Evolutionary conservation across 371 early-diverging fungal species (phyloP), one percentile per base, ranked within the genome.

Genomic region (Choanephora cucurbitarum): DNA sequence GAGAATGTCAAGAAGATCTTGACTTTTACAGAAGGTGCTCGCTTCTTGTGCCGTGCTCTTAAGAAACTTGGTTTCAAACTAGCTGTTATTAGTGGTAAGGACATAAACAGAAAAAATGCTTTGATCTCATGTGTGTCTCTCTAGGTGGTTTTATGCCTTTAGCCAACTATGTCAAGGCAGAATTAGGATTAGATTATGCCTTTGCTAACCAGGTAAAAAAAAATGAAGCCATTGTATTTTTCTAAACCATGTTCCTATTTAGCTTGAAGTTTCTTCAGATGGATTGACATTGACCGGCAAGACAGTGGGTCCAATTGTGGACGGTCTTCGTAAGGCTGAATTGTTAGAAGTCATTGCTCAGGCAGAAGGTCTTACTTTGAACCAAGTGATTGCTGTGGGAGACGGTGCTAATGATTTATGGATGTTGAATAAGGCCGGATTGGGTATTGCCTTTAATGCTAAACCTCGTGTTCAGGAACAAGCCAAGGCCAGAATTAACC

Each of bases 401-500:
- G 99, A 99, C 73, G 99, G 99, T 40, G 99, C 99, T 24, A 99
- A 99, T 69, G 99, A 99, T 73, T 72, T 99, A 55, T 84, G 87
- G 73, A 99, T 99, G 99, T 70, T 99, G 48, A 91, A 86, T 43
- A 91, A 89, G 64, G 95, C 99, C 43, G 95, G 99, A 54, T 74
- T 99, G 11, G 99, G 99, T 5, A 95, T 99, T 60, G 99, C 99
- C 0, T 99, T 97, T 66, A 96, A 97, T 65, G 99, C 99, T 15
- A 98, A 98, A 66, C 96, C 97, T 6, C 83, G 85, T 28, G 99
- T 98, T 1, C 97, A 99, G 68, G 83, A 91, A 65, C 76, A 87
- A 80, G 86, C 81, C 57, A 64, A 57, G 19, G 86, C 94, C 0
- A 71, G 96, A 55, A 92, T 97, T 63, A 97, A 96, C 68, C 95